A percentile compares a stretch with the other conserved stretches of the same genome.
These are phyloP conservation scores for Mycoemilia scoparia DNA, from an alignment of 192 early-diverging fungal genomes.

Conservation along the genomic window DNA sequence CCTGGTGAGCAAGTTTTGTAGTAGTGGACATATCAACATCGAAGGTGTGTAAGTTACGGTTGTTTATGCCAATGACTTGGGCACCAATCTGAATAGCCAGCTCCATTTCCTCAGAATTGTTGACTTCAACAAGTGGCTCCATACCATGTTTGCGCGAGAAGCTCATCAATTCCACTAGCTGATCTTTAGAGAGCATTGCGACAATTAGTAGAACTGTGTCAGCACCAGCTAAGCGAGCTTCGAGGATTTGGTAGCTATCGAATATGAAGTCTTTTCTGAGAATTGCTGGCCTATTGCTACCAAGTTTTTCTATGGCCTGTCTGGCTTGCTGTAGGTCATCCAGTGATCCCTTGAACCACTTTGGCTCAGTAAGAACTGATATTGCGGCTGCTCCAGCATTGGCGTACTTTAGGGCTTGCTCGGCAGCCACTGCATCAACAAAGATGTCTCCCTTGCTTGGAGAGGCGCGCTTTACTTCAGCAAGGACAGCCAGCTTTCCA, in stretches of 20 bases:
- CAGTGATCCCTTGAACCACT: slow-evolving; percentile 93
- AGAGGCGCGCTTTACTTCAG: slow-evolving; percentile 97
- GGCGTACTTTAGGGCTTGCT: slow-evolving; percentile 73
- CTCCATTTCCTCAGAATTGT: slow-evolving; percentile 74
- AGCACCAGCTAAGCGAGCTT: slow-evolving; percentile 87
- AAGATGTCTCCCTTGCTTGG: slow-evolving; percentile 91
- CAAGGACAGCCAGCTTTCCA: slow-evolving; percentile 56
- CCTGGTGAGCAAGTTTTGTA: slow-evolving; percentile 37
- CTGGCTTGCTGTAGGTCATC: slow-evolving; percentile 86
- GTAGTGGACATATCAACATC: slow-evolving; percentile 85
- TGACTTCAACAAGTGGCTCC: slow-evolving; percentile 99
- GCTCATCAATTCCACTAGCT: slow-evolving; percentile 45
- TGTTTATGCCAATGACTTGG: slow-evolving; percentile 91
- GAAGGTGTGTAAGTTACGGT: slow-evolving; percentile 93
- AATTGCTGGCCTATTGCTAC: slow-evolving; percentile 67
- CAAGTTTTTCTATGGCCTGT: slow-evolving; percentile 32
- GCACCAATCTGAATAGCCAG: slow-evolving; percentile 65
- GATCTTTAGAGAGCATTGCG: slow-evolving; percentile 62
- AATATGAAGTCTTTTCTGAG: slow-evolving; percentile 96
- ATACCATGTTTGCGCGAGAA: slow-evolving; percentile 70
- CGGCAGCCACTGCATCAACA: slow-evolving; percentile 61
- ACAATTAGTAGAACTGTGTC: slow-evolving; percentile 94
- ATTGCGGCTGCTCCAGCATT: slow-evolving; percentile 80
- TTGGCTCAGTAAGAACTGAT: slow-evolving; percentile 95
- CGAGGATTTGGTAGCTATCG: slow-evolving; percentile 87